Evolutionary conservation across 441 rosid genomes (phyloP), one percentile per base, ranked within the genome.

Genomic region (Capsella rubella): DNA sequence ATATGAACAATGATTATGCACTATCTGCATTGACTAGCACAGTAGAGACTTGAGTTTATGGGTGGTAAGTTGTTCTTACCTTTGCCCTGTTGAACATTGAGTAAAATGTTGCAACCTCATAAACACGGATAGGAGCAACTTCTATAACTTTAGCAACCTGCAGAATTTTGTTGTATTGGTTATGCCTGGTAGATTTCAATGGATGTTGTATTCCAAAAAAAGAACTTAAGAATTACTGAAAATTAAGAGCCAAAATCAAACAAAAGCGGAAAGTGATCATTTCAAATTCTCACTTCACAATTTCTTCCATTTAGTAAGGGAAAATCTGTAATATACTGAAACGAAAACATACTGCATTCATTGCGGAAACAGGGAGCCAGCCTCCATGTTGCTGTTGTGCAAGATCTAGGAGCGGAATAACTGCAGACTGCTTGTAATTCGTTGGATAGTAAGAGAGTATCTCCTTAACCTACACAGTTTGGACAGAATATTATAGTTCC

Each of bases 331-430:
- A 45, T 16, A 13, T 3, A 12, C 5, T 4, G 32, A 40, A 37
- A 8, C 29, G 43, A 57, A n/a, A 27, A 77, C 85, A 54, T 85
- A 93, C 99, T 0, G 90, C 97, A 83, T 96, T 90, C 98, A 96
- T 93, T 13, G 98, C 98, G 4, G 98, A 96, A 77, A 96, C 97
- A 54, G 98, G 97, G 47, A 96, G 96, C 98, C 99, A 93, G 6
- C 97, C 98, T 80, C 99, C 97, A 87, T 93, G 97, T 82, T 96
- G 99, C 88, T 93, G 98, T 73, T 96, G 99, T 46, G 97, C 99
- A 79, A 96, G 98, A 86, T 96, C 99, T 68, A 96, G 89, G 69
- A 96, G 87, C 67, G 97, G 96, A 81, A 96, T 96, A 65, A 91
- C 99, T 4, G 98, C 96, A 12, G 99, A 93, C 85, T 93, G 99